Evolutionary conservation across 805 yeast species (phyloP), one percentile per base, ranked within the genome.

Genomic region (Pichia nakasei): DNA sequence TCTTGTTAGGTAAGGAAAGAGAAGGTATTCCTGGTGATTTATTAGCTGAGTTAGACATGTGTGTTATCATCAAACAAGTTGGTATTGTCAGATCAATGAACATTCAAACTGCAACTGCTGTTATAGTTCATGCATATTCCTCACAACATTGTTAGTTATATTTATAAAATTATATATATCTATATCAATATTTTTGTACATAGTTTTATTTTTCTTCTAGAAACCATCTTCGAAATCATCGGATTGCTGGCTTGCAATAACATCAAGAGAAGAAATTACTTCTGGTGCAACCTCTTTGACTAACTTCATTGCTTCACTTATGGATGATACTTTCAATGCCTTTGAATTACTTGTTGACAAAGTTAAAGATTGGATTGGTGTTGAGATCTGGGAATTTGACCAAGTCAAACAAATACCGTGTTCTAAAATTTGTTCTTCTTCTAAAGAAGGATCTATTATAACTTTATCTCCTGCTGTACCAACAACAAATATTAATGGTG

Each of bases 71-170:
- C 53, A 85, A 87, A 57, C 97, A 89, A 59, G 81, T 78, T 35
- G 97, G 97, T 15, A 88, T 89, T 17, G 79, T 91, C 35, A 72
- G 97, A 52, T 88, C 96, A 1, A 89, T 89, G 97, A 89, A 89
- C 57, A 89, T 89, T 48, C 97, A 89, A 65, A 89, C 97, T 0
- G 97, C 97, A 1, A 81, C 97, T 0, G 97, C 97, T 0, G 88
- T 89, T 19, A 77, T 89, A 41, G 96, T 88, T 7, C 95, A 89
- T 62, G 93, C 96, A 0, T 89, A 91, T 55, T 79, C 94, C 1
- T 59, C 72, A 18, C 85, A 80, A 55, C 82, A 80, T 53, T 78
- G 82, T 57, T 74, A 43, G 27, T 27, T 15, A 11, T 34, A 19
- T 33, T 17, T 21, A 19, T 17, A 12, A 38, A 32, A 37, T 15